Base-by-base conservation (phyloP, 2,329 filamentous ascomycete species). In the Penicillium hordei region DNA sequence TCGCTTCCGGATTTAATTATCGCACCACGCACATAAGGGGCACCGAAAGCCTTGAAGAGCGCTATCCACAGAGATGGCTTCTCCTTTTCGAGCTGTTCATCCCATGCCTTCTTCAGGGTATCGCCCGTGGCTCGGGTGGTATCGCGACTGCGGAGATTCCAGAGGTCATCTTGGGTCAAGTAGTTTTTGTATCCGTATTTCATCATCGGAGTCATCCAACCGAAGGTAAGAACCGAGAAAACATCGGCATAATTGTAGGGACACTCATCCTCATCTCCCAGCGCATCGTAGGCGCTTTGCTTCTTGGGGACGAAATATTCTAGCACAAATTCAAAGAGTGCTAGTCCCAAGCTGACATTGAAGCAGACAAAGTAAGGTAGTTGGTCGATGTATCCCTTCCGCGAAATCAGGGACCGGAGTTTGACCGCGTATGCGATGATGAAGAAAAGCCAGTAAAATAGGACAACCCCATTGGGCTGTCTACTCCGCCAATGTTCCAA, bases 141-240 rank as follows among this genome's bases (percentile, higher is more conserved):
- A 71, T 97, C 93, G 58, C 83, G 80, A 69, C 86, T 88, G 40
- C 92, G 86, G 57, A 99, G 80, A 60, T 91, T 93, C 95, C 95
- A 99, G 25, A 99, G 82, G 74, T 99, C 93, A 62, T 97, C 91
- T 73, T 97, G 92, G 1, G 92, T 96, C 60, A 99, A 81, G 73
- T 87, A 99, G 58, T 93, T 86, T 70, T 89, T 90, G 79, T 99
- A 97, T 1, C 94, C 94, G 70, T 89, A 89, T 71, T 87, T 92
- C 94, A 99, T 99, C 84, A 99, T 79, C 0, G 94, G 93, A 0
- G 94, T 97, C 93, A 99, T 97, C 94, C 94, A 99, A 54, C 89
- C 88, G 75, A 99, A 99, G 0, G 93, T 96, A 45, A 99, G 82
- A 50, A 90, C 86, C 4, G 93, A 96, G 77, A 99, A 99, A 52